These are phyloP conservation scores for Penicillium sp. DNA, from an alignment of 2,329 filamentous ascomycete genomes.

Conservation along the genomic window DNA sequence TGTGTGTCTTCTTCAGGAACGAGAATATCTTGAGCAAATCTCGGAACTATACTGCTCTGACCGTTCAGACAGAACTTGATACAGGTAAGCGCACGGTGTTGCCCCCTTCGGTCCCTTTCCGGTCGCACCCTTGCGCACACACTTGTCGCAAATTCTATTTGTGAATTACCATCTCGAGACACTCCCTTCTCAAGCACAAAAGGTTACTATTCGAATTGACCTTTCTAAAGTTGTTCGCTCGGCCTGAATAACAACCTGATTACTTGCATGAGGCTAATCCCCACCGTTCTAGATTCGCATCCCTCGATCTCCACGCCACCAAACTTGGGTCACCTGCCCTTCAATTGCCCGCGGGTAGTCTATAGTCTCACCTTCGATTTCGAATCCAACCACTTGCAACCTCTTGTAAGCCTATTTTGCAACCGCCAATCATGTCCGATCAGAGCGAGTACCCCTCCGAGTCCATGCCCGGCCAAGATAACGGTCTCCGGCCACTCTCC, in stretches of 20 bases:
- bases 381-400: conserved; percentile 1
- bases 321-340: conserved; percentile 19
- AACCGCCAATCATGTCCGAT: conserved; percentile 30
- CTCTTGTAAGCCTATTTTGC: neutral
- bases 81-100: neutral
- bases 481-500: conserved; percentile 32
- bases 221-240: neutral
- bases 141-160: conserved; percentile 21
- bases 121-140: conserved; percentile 18
- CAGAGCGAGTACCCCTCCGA: conserved; percentile 30
- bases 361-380: conserved; percentile 3
- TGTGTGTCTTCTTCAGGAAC: neutral
- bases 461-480: conserved; percentile 27
- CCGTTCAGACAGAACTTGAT: neutral
- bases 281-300: conserved; percentile 25
- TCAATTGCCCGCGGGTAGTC: conserved; percentile 12
- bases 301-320: conserved; percentile 23
- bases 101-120: neutral
- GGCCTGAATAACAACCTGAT: neutral
- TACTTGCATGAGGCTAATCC: conserved; percentile 22
- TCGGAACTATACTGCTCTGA: neutral
- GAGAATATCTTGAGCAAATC: neutral
- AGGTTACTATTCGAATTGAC: neutral
- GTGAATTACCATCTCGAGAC: conserved; percentile 2
- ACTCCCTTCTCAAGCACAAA: neutral